Evolutionary conservation across 768 basidiomycete species (phyloP).

Genomic region (Boletellus ananas): DNA sequence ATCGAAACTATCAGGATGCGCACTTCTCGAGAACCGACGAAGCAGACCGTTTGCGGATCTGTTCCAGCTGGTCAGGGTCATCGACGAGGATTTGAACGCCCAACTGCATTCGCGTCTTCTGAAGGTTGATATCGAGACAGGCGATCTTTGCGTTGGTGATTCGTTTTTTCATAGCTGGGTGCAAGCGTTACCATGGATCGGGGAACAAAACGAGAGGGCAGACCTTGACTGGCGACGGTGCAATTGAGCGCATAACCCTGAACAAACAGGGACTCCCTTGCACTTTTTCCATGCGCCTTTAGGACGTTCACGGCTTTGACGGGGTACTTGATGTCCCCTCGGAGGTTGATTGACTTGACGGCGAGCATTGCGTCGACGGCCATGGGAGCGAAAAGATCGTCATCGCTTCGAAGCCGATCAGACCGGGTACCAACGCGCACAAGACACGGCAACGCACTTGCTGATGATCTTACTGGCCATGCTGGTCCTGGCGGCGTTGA

Average conservation of each 20-base stretch:
- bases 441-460: slow-evolving; percentile 57
- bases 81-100: slow-evolving; percentile 97
- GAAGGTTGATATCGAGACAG: slow-evolving; percentile 96
- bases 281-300: slow-evolving; percentile 95
- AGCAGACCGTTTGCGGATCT: slow-evolving; percentile 84
- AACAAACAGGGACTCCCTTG: slow-evolving; percentile 91
- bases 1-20: slow-evolving; percentile 10
- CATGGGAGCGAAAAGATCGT: slow-evolving; percentile 97
- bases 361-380: slow-evolving; percentile 98
- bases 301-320: slow-evolving; percentile 98
- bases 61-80: slow-evolving; percentile 93
- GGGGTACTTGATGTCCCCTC: slow-evolving; percentile 97
- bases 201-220: slow-evolving; percentile 13
- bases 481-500: slow-evolving; percentile 96
- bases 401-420: slow-evolving; percentile 59
- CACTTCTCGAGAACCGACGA: background rate
- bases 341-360: slow-evolving; percentile 88
- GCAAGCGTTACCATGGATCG: slow-evolving; percentile 1
- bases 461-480: slow-evolving; percentile 99
- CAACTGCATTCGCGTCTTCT: slow-evolving; percentile 95
- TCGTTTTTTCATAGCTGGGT: slow-evolving; percentile 92
- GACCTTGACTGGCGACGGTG: slow-evolving; percentile 98
- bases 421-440: background rate
- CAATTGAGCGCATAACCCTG: slow-evolving; percentile 98
- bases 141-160: slow-evolving; percentile 94